Evolutionary conservation across 1,284 basidiomycete species (phyloP).

Genomic region (Tilletiopsis washingtonensis): DNA sequence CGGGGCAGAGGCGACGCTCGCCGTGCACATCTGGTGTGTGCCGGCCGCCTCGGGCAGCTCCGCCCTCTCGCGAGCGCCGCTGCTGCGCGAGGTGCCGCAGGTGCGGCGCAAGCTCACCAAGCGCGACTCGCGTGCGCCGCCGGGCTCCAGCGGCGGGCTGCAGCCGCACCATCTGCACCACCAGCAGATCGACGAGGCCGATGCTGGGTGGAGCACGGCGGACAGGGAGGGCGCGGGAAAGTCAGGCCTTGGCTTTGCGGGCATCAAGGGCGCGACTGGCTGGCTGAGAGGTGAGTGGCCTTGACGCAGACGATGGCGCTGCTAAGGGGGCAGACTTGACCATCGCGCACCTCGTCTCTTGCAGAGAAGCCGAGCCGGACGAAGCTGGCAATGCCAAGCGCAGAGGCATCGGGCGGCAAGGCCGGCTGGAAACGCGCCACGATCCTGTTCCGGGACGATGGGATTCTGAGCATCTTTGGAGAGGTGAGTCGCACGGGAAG

Average conservation of each 20-base stretch:
- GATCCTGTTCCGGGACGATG: constrained; percentile 27
- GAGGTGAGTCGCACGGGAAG: no score
- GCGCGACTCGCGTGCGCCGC: no score
- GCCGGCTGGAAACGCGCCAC: constrained; percentile 21
- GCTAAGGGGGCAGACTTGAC: background rate
- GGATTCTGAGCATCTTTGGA: constrained; percentile 20
- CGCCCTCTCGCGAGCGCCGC: background rate
- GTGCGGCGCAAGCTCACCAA: constrained; percentile 8
- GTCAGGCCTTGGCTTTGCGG: background rate
- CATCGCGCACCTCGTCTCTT: background rate
- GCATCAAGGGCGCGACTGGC: constrained; percentile 5
- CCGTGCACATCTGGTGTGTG: no score
- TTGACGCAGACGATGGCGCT: no score
- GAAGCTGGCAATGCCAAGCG: background rate
- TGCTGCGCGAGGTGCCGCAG: constrained; percentile 9
- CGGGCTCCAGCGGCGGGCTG: background rate
- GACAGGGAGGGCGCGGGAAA: background rate
- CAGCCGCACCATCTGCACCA: no score
- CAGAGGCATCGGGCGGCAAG: background rate
- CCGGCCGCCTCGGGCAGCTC: background rate
- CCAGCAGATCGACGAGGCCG: no score
- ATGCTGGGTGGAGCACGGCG: background rate
- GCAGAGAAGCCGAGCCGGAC: constrained; percentile 8
- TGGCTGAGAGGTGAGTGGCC: constrained; percentile 8
- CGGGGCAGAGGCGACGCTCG: no score